phyloP scores from a whole-genome alignment of 2,329 filamentous ascomycete species.

The Xylaria digitata region DNA sequence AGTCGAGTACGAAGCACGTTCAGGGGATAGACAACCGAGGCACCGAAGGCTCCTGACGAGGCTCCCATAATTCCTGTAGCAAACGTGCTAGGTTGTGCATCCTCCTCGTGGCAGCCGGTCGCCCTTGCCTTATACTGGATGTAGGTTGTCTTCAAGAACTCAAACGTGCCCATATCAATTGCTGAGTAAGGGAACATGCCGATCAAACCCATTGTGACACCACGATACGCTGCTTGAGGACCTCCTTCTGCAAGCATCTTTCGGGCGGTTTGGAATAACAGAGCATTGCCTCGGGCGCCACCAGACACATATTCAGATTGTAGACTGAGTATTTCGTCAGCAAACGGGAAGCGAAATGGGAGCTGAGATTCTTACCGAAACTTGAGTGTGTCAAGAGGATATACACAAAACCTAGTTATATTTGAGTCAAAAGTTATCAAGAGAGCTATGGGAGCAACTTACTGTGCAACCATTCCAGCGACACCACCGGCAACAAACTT shows the following conservation, averaged over 20 bases:
- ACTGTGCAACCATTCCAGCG: slow-evolving; percentile 95
- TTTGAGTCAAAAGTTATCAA: slow-evolving; percentile 41
- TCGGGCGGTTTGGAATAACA: slow-evolving; percentile 83
- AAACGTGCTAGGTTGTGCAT: slow-evolving; percentile 83
- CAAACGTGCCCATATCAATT: slow-evolving; percentile 95
- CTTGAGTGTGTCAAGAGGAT: slow-evolving; percentile 88
- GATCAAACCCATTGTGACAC: slow-evolving; percentile 90
- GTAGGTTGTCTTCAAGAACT: slow-evolving; percentile 84
- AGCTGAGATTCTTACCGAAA: slow-evolving; percentile 58
- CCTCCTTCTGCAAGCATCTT: slow-evolving; percentile 88
- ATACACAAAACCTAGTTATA: slow-evolving; percentile 79
- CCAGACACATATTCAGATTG: slow-evolving; percentile 94
- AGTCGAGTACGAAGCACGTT: slow-evolving; percentile 92
- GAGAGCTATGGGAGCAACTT: slow-evolving; percentile 50
- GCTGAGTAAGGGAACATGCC: slow-evolving; percentile 99
- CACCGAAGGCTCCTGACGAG: slow-evolving; percentile 89
- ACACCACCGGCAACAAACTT: slow-evolving; percentile 92
- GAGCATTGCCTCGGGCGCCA: slow-evolving; percentile 82
- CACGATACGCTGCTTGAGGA: slow-evolving; percentile 83
- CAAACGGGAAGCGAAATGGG: slow-evolving; percentile 13
- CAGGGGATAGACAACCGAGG: slow-evolving; percentile 92
- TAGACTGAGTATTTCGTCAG: slow-evolving; percentile 70
- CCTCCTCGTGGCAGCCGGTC: slow-evolving; percentile 81
- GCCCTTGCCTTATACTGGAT: slow-evolving; percentile 75
- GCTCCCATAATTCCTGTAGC: slow-evolving; percentile 90